Evolutionary conservation across 139 green algal species (phyloP).

Genomic region (Marvania coccoides): DNA sequence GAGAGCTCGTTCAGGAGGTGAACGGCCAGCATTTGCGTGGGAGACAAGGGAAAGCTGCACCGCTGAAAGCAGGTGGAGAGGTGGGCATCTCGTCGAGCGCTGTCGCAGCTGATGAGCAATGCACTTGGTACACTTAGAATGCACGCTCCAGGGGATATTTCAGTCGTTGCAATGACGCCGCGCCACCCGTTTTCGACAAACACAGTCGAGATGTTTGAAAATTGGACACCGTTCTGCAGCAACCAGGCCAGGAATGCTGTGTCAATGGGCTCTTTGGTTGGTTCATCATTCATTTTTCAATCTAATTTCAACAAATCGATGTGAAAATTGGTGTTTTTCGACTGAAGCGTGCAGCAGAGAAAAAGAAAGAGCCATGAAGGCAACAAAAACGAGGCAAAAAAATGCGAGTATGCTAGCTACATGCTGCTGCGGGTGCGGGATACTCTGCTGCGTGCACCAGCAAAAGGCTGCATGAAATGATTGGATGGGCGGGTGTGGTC

Average conservation of each 20-base stretch:
- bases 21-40: constrained; percentile 43
- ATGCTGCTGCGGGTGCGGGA: too few species aligned
- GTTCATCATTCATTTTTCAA: too few species aligned
- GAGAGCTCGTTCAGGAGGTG: constrained; percentile 64
- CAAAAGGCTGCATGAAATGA: too few species aligned
- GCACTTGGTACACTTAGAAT: constrained; percentile 39
- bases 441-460: too few species aligned
- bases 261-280: too few species aligned
- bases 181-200: constrained; percentile 44
- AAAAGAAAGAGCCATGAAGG: too few species aligned
- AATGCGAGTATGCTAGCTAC: too few species aligned
- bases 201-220: constrained; percentile 8
- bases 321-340: too few species aligned
- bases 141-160: constrained; percentile 24
- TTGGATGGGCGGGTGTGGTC: too few species aligned
- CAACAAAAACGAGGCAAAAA: too few species aligned
- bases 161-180: constrained; percentile 42
- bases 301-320: too few species aligned
- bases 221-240: constrained; percentile 3
- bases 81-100: constrained; percentile 14
- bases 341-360: too few species aligned
- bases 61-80: not conserved
- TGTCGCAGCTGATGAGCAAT: constrained; percentile 39
- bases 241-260: constrained; percentile 35
- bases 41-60: not conserved